These are phyloP conservation scores for Chlamydomonas schloesseri DNA, from an alignment of 139 green algal genomes.

Conservation along the genomic window DNA sequence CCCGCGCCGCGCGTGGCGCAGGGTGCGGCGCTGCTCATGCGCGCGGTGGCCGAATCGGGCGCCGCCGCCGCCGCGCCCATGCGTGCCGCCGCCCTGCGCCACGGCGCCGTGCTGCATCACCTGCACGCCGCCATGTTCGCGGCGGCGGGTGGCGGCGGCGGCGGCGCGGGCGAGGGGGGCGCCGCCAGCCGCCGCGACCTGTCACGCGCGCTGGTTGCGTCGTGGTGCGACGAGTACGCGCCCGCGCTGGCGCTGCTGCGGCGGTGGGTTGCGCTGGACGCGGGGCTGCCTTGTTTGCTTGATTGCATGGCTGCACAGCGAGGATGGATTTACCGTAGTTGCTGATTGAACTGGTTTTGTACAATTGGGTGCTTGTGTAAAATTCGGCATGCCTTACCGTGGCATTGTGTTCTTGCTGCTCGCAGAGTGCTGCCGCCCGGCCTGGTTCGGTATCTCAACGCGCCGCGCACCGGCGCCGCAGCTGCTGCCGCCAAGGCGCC, in stretches of 20 bases:
- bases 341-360: too few species aligned
- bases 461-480: neutral
- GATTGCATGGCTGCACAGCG: too few species aligned
- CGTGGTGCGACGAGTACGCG: slow-evolving; percentile 85
- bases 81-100: slow-evolving; percentile 82
- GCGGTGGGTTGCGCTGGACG: slow-evolving; percentile 25
- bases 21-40: slow-evolving; percentile 82
- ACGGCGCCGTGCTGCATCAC: slow-evolving; percentile 88
- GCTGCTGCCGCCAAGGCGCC: neutral
- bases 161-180: neutral
- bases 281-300: too few species aligned
- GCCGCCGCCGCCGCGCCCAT: slow-evolving; percentile 82
- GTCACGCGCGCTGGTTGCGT: slow-evolving; percentile 78
- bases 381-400: too few species aligned
- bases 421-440: slow-evolving; percentile 76
- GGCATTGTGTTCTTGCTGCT: neutral
- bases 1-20: slow-evolving; percentile 73
- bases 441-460: slow-evolving; percentile 79
- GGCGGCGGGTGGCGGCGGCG: slow-evolving; percentile 1
- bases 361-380: too few species aligned
- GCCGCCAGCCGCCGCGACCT: slow-evolving; percentile 39
- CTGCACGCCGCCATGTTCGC: slow-evolving; percentile 72
- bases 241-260: slow-evolving; percentile 81
- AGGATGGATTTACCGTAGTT: too few species aligned
- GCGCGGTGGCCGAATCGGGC: slow-evolving; percentile 80